Base-by-base conservation (phyloP, 768 basidiomycete species). In the Boletus sensibilis region DNA sequence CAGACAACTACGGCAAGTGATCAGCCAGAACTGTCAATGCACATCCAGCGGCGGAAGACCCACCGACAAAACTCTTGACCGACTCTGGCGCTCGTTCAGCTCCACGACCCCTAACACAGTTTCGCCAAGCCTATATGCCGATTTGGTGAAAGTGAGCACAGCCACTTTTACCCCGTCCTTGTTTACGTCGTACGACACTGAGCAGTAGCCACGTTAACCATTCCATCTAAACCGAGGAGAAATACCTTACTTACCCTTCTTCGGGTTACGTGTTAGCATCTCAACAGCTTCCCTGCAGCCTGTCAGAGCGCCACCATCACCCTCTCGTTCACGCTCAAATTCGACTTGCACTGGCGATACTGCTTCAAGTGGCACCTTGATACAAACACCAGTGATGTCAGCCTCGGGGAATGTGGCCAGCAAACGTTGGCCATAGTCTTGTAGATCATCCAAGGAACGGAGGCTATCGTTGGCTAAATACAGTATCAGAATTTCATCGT, bases 171-270 rank as follows among this genome's bases (percentile, higher is more conserved):
- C 82, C 0, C 90, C 93, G 35, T 96, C 92, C 76, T 98, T 97
- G 68, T 87, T 90, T 53, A 98, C 94, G 74, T 98, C 95, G 72
- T 93, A 98, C 1, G 94, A 94, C 38, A 88, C 94, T 96, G 62
- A 16, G 25, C 21, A 21, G 33, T 3, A 2, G 7, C 50, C 5
- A 16, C 25, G 12, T 53, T 23, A 35, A 34, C 25, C 33, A 4
- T 10, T 21, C 33, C 5, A 14, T 33, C 41, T 0, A 10, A 34
- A 4, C 43, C 13, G 14, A 35, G 18, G 2, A 12, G 29, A 27
- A 54, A 41, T 8, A 31, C 13, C 18, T 18, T 7, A 68, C 83
- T 47, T 54, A 92, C 94, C 83, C 78, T 96, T 97, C 72, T 87
- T 91, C 2, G 92, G 85, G 70, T 92, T 92, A 52, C 95, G 75